A percentile compares a stretch with the other conserved stretches of the same genome.
Evolutionary conservation across 2,329 filamentous ascomycete species (phyloP).

Genomic region (Fusarium nelsonii): DNA sequence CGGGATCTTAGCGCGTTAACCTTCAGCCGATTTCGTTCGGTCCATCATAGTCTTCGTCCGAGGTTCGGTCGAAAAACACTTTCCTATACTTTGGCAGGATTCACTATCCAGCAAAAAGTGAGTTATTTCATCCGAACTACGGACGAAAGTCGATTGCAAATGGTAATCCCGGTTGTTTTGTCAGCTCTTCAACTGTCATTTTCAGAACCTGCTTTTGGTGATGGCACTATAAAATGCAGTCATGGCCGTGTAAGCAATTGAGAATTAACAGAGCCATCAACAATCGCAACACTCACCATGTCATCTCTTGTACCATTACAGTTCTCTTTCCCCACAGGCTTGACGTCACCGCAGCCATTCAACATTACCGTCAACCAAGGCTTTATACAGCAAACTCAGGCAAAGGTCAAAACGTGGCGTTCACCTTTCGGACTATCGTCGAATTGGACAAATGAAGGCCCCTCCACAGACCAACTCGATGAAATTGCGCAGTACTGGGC

Average conservation of each 20-base stretch:
- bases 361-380: neutral
- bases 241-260: neutral
- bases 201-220: neutral
- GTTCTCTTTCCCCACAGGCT: neutral
- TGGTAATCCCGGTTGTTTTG: too few species aligned
- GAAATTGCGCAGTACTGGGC: slow-evolving; percentile 4
- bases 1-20: too few species aligned
- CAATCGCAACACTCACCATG: neutral
- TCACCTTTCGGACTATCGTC: neutral
- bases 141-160: neutral
- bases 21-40: neutral
- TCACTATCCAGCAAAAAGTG: neutral
- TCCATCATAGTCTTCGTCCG: neutral
- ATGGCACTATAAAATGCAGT: neutral
- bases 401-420: slow-evolving; percentile 1
- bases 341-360: neutral
- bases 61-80: neutral
- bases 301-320: neutral
- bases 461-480: neutral
- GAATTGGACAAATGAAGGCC: slow-evolving; percentile 8
- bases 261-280: neutral
- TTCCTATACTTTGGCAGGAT: too few species aligned
- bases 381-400: neutral
- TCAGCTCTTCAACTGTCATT: too few species aligned
- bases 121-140: neutral